Percentiles rank a stretch among this genome's conserved stretches.
Conservation (phyloP, 345 rosid genomes). For the Iberis pinnata region DNA sequence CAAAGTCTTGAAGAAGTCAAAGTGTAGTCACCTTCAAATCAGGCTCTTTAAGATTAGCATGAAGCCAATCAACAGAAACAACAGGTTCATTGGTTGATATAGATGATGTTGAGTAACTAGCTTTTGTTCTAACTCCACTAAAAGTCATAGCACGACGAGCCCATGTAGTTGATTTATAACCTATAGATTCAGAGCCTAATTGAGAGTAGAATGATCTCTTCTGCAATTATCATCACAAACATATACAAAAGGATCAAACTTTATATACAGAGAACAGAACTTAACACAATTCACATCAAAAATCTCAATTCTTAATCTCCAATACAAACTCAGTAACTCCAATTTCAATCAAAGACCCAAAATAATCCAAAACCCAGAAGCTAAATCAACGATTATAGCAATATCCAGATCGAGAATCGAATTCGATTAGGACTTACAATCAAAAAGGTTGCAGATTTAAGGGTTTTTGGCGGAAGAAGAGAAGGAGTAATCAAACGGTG, state of each 20-base stretch:
- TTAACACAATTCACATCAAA: slow-evolving; percentile 2
- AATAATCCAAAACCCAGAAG: background rate
- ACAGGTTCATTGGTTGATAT: slow-evolving; percentile 58
- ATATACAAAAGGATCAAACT: slow-evolving; percentile 9
- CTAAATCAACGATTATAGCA: slow-evolving; percentile 2
- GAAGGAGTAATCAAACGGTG: slow-evolving; percentile 41
- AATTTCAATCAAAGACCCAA: background rate
- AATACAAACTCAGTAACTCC: slow-evolving; percentile 1
- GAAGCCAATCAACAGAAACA: slow-evolving; percentile 95
- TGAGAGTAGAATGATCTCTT: slow-evolving; percentile 32
- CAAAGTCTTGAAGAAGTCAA: slow-evolving; percentile 9
- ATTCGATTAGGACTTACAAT: slow-evolving; percentile 36
- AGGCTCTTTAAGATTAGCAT: slow-evolving; percentile 66
- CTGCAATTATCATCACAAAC: slow-evolving; percentile 32
- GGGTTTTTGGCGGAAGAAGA: slow-evolving; percentile 26
- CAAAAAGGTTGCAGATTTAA: slow-evolving; percentile 30
- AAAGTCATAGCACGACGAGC: slow-evolving; percentile 49
- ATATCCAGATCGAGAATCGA: background rate
- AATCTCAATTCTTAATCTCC: background rate
- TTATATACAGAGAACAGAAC: slow-evolving; percentile 3
- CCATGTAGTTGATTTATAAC: slow-evolving; percentile 30
- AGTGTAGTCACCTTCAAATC: slow-evolving; percentile 56
- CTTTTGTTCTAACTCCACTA: slow-evolving; percentile 29
- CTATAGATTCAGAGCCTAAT: slow-evolving; percentile 19
- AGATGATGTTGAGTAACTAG: slow-evolving; percentile 42